These are phyloP conservation scores for Eutrema japonicum DNA, from an alignment of 345 rosid species.

Conservation along the genomic window DNA sequence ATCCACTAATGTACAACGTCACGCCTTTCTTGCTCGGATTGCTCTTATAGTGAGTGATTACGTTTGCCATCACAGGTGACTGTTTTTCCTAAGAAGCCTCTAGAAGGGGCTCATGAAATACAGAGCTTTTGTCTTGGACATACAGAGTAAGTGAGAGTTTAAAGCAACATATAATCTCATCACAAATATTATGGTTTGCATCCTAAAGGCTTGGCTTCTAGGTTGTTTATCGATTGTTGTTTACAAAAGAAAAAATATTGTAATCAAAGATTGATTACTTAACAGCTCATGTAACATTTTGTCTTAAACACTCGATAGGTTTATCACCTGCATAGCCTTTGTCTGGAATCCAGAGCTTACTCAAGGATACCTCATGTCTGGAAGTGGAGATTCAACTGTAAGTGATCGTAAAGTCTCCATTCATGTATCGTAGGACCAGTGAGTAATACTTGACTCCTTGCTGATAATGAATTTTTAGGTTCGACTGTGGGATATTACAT, in stretches of 20 bases:
- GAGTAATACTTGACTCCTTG: background rate
- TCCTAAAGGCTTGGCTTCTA: background rate
- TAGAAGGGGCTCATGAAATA: slow-evolving; percentile 91
- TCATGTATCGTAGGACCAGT: slow-evolving; percentile 11
- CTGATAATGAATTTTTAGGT: slow-evolving; percentile 51
- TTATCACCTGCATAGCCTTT: slow-evolving; percentile 80
- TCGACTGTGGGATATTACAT: slow-evolving; percentile 83
- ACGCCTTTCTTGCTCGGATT: slow-evolving; percentile 23
- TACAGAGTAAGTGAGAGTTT: slow-evolving; percentile 79
- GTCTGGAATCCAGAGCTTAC: slow-evolving; percentile 53
- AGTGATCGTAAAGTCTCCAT: slow-evolving; percentile 40
- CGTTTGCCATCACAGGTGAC: slow-evolving; percentile 59
- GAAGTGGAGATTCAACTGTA: slow-evolving; percentile 95
- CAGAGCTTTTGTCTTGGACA: slow-evolving; percentile 97
- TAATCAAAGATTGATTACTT: background rate
- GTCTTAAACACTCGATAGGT: slow-evolving; percentile 49
- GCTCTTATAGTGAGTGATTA: slow-evolving; percentile 26
- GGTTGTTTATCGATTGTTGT: background rate
- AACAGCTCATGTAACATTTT: slow-evolving; percentile 2
- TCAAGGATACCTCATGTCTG: slow-evolving; percentile 80
- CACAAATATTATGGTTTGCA: background rate
- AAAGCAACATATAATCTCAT: slow-evolving; percentile 18
- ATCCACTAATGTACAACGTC: slow-evolving; percentile 23
- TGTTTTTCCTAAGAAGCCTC: slow-evolving; percentile 77
- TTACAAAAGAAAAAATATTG: background rate